Evolutionary conservation across 225 moss, liverwort and hornwort genomes (phyloP).

Genomic region (Takakia lepidozioides): DNA sequence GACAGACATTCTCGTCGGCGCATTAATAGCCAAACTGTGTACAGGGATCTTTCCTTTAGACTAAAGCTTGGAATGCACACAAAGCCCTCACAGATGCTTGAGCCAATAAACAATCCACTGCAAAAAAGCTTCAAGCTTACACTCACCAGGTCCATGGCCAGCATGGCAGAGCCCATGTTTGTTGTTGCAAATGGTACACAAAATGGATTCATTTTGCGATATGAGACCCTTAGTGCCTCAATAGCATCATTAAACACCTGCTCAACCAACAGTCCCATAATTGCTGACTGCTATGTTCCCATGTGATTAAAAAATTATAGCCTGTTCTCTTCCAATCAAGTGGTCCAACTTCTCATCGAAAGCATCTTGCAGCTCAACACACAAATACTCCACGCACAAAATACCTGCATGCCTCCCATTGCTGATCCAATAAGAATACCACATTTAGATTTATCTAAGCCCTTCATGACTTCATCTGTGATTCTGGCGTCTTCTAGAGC

Average conservation of each 20-base stretch:
- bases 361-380: too few relatives aligned
- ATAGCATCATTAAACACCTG: slow-evolving; percentile 54
- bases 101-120: too few relatives aligned
- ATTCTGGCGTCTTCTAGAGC: slow-evolving; percentile 38
- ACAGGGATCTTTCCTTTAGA: too few relatives aligned
- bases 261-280: not conserved
- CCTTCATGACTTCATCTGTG: slow-evolving; percentile 41
- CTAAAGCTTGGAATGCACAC: too few relatives aligned
- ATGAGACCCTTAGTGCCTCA: slow-evolving; percentile 43
- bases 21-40: too few relatives aligned
- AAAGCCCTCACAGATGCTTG: too few relatives aligned
- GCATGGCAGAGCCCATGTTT: slow-evolving; percentile 58
- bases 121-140: not conserved
- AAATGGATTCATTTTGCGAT: slow-evolving; percentile 56
- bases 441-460: slow-evolving; percentile 43
- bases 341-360: too few relatives aligned
- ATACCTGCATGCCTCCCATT: slow-evolving; percentile 57
- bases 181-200: slow-evolving; percentile 56
- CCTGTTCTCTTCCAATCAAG: too few relatives aligned
- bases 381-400: too few relatives aligned
- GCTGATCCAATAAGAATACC: slow-evolving; percentile 56
- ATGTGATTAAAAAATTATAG: too few relatives aligned
- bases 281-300: too few relatives aligned
- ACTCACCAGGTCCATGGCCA: slow-evolving; percentile 52
- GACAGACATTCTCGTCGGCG: too few relatives aligned